Conservation (phyloP, 78 protist species). For the Dictyostelium brefeldianum region DNA sequence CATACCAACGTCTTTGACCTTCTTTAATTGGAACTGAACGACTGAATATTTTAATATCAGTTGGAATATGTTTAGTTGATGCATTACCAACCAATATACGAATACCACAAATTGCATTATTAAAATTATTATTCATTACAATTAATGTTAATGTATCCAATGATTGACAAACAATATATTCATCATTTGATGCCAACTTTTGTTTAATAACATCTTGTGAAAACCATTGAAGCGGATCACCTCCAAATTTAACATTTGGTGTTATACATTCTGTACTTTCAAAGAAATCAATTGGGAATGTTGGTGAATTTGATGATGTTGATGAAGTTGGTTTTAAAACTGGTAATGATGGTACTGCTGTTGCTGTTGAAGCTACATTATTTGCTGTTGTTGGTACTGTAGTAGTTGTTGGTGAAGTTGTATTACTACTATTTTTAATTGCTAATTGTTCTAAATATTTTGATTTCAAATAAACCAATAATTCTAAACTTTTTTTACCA, state of each 20-base stretch:
- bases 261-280: constrained; percentile 85
- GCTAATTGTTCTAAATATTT: neutral
- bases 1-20: constrained; percentile 83
- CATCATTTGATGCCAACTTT: constrained; percentile 19
- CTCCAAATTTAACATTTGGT: constrained; percentile 25
- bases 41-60: constrained; percentile 34
- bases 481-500: constrained; percentile 19
- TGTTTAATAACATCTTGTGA: constrained; percentile 67
- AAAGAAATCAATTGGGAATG: constrained; percentile 85
- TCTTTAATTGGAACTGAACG: constrained; percentile 31
- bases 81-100: constrained; percentile 85
- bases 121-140: constrained; percentile 45
- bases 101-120: constrained; percentile 74
- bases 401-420: neutral
- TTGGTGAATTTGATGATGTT: neutral
- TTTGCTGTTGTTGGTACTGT: neutral
- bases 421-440: neutral
- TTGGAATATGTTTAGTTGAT: constrained; percentile 55
- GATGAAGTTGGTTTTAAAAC: neutral
- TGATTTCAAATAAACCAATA: constrained; percentile 2
- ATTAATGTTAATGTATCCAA: constrained; percentile 25
- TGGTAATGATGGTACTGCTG: neutral
- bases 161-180: constrained; percentile 61
- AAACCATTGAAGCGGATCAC: constrained; percentile 67
- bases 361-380: neutral